phyloP scores from a whole-genome alignment of 768 basidiomycete genomes.

The Cantharellus anzutake region DNA sequence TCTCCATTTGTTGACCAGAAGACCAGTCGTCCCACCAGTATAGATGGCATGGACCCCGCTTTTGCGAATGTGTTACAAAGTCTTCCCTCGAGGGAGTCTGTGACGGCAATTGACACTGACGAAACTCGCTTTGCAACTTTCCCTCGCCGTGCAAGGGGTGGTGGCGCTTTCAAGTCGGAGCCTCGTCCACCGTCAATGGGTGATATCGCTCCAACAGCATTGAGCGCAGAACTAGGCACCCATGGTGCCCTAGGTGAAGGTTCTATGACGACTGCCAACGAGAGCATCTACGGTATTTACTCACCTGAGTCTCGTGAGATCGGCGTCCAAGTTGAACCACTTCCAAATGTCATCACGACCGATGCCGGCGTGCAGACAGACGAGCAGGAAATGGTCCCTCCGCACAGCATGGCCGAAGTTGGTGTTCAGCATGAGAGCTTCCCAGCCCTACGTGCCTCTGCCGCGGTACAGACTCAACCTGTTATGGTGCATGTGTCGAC shows the following conservation, averaged over 20 bases:
- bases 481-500: not conserved
- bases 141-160: not conserved
- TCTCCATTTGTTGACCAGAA: conserved; percentile 5
- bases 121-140: not conserved
- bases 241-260: conserved; percentile 12
- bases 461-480: no score
- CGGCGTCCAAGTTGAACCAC: conserved; percentile 29
- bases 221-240: not conserved
- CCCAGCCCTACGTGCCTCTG: no score
- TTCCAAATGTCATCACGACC: no score
- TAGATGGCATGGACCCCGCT: conserved; percentile 75
- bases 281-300: conserved; percentile 1
- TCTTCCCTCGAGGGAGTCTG: not conserved
- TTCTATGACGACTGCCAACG: conserved; percentile 16
- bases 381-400: conserved; percentile 16
- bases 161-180: not conserved
- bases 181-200: not conserved
- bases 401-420: conserved; percentile 8
- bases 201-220: not conserved
- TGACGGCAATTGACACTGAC: not conserved
- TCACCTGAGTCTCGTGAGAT: conserved; percentile 15
- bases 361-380: conserved; percentile 10
- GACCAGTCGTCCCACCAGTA: conserved; percentile 30
- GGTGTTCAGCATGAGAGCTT: not conserved
- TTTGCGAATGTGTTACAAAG: conserved; percentile 54